Evolutionary conservation across 2,329 filamentous ascomycete genomes (phyloP).

Genomic region (Fusarium subtropicale): DNA sequence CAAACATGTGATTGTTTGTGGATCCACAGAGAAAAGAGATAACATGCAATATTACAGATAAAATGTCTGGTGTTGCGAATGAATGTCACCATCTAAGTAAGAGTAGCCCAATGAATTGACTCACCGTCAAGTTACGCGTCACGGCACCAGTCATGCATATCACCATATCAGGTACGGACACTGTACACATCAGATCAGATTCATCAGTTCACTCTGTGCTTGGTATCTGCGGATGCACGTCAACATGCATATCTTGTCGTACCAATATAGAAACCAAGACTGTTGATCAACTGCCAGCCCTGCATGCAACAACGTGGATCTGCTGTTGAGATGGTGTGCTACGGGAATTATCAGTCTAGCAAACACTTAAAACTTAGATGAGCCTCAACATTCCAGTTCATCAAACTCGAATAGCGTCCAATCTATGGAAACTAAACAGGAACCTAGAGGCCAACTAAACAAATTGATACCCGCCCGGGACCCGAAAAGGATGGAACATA

Average conservation of each 20-base stretch:
- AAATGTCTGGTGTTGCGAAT: slow-evolving; percentile 6
- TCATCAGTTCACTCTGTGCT: background rate
- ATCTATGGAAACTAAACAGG: slow-evolving; percentile 5
- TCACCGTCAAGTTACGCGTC: slow-evolving; percentile 33
- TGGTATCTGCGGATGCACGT: slow-evolving; percentile 33
- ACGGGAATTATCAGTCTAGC: background rate
- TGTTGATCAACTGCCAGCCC: slow-evolving; percentile 40
- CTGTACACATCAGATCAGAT: background rate
- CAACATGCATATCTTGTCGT: slow-evolving; percentile 25
- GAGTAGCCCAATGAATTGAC: background rate
- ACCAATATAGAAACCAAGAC: slow-evolving; percentile 19
- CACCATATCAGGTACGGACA: background rate
- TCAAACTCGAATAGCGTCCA: slow-evolving; percentile 5
- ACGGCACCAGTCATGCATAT: slow-evolving; percentile 15
- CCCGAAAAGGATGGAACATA: slow-evolving; percentile 2
- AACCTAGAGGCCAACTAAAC: background rate
- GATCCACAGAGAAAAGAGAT: slow-evolving; percentile 1
- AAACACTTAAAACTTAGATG: background rate
- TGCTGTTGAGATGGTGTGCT: slow-evolving; percentile 16
- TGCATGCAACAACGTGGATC: slow-evolving; percentile 29
- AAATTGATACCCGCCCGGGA: slow-evolving; percentile 10
- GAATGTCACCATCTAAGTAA: background rate
- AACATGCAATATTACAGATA: background rate
- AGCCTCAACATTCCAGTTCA: slow-evolving; percentile 15
- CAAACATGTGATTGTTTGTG: slow-evolving; percentile 31